Evolutionary conservation across 2,329 filamentous ascomycete genomes (phyloP).

Genomic region (Didymella pomorum): DNA sequence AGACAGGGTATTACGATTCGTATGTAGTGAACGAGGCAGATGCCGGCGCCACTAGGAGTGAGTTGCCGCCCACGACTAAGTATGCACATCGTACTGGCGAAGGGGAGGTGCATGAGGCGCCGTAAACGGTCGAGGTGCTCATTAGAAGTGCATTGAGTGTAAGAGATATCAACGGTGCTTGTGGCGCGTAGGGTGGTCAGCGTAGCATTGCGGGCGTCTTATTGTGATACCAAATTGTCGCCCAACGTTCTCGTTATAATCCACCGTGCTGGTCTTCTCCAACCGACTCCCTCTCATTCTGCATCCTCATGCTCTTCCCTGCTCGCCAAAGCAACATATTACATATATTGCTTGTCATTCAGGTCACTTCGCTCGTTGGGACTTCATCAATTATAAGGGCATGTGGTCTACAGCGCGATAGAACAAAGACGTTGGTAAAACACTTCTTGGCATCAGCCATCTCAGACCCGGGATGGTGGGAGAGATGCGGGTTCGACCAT

Average conservation of each 20-base stretch:
- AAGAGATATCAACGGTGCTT: background rate
- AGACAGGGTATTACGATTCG: conserved; percentile 11
- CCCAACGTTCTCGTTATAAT: background rate
- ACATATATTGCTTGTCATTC: too few relatives aligned
- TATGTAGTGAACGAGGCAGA: conserved; percentile 1
- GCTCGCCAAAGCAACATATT: too few relatives aligned
- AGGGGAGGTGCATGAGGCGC: conserved; percentile 22
- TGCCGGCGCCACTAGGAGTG: conserved; percentile 7
- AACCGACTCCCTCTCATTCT: too few relatives aligned
- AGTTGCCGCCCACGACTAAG: conserved; percentile 29
- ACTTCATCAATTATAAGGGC: background rate
- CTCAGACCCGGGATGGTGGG: too few relatives aligned
- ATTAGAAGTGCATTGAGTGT: too few relatives aligned
- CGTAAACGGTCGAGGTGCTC: background rate
- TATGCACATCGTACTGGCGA: conserved; percentile 25
- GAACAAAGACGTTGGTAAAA: too few relatives aligned
- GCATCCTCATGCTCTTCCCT: too few relatives aligned
- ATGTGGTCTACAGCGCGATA: background rate
- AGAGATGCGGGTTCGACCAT: background rate
- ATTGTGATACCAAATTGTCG: background rate
- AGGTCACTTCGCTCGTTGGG: background rate
- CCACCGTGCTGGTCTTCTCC: too few relatives aligned
- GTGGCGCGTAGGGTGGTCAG: background rate
- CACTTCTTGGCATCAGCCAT: too few relatives aligned
- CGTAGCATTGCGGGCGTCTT: background rate